Base-by-base conservation (phyloP, 768 basidiomycete species). In the Leccinum truebloodii region DNA sequence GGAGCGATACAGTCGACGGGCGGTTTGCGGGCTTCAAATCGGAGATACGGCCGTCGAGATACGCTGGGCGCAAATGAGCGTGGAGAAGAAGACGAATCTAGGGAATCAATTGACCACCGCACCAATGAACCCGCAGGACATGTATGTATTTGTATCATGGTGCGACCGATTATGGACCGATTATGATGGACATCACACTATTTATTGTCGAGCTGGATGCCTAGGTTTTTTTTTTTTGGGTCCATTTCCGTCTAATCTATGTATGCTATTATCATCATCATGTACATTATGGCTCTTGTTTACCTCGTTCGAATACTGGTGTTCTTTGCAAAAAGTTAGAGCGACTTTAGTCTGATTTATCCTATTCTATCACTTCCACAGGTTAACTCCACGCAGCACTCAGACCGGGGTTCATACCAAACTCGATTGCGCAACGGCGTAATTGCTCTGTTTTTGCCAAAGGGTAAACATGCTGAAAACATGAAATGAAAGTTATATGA, bases 1-100 rank as follows among this genome's bases (percentile, higher is more conserved):
- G 60, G 59, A 63, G 59, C 0, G 67, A 67, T 0, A 46, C 22
- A 49, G 8, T 30, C 3, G 65, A 55, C 3, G 22, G 28, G n/a
- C 62, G 62, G 10, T 20, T 68, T 2, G 49, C 5, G n/a, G 67
- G 71, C 20, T 69, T 65, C 59, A 73, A 69, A 53, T 69, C 71
- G 24, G 69, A 75, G 30, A 63, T 65, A 37, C 60, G 64, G 39
- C 69, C 73, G 2, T 46, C 66, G 50, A 61, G 66, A 26, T 62
- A 59, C n/a, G 46, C 55, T 59, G 41, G n/a, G n/a, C 41, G 41
- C 64, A 64, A 61, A 52, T 72, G 59, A 67, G 22, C 14, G 5
- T 16, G 24, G 13, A 22, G 30, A 20, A 30, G 3, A 41, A 18
- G 7, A 41, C 1, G 39, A 8, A 18, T 3, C 7, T 39, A 39